Evolutionary conservation across 495 filamentous ascomycete species (phyloP).

Genomic region (Tuber melanosporum): DNA sequence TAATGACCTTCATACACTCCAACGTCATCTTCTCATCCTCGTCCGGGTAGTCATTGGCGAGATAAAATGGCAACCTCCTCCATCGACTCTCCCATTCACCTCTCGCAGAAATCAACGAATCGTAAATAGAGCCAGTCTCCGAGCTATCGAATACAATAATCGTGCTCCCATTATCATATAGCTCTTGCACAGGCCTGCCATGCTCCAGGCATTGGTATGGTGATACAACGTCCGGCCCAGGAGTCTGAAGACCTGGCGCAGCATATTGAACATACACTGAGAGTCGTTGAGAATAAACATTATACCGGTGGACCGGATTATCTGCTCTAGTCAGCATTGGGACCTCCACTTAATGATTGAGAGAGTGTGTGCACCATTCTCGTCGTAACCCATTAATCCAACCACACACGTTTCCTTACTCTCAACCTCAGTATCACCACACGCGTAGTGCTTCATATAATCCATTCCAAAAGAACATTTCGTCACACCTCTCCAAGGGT

Average conservation of each 20-base stretch:
- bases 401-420: slow-evolving; percentile 45
- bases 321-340: slow-evolving; percentile 14
- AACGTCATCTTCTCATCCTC: slow-evolving; percentile 43
- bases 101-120: slow-evolving; percentile 50
- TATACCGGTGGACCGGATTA: slow-evolving; percentile 32
- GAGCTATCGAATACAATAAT: slow-evolving; percentile 54
- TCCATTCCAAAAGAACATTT: slow-evolving; percentile 51
- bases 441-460: slow-evolving; percentile 48
- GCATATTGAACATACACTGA: slow-evolving; percentile 45
- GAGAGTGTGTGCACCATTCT: slow-evolving; percentile 39
- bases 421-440: slow-evolving; percentile 16
- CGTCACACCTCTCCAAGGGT: slow-evolving; percentile 52
- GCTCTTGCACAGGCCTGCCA: slow-evolving; percentile 30
- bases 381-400: slow-evolving; percentile 50
- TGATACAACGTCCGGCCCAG: slow-evolving; percentile 35
- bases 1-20: slow-evolving; percentile 50
- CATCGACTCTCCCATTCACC: slow-evolving; percentile 50
- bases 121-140: slow-evolving; percentile 45
- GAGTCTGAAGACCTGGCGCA: slow-evolving; percentile 30
- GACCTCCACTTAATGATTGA: not conserved
- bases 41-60: slow-evolving; percentile 37
- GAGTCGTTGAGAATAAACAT: slow-evolving; percentile 36
- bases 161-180: slow-evolving; percentile 50
- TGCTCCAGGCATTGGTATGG: slow-evolving; percentile 18
- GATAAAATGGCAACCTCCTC: slow-evolving; percentile 51